Conservation (phyloP, 495 filamentous ascomycete species). For the Neurospora intermedia region DNA sequence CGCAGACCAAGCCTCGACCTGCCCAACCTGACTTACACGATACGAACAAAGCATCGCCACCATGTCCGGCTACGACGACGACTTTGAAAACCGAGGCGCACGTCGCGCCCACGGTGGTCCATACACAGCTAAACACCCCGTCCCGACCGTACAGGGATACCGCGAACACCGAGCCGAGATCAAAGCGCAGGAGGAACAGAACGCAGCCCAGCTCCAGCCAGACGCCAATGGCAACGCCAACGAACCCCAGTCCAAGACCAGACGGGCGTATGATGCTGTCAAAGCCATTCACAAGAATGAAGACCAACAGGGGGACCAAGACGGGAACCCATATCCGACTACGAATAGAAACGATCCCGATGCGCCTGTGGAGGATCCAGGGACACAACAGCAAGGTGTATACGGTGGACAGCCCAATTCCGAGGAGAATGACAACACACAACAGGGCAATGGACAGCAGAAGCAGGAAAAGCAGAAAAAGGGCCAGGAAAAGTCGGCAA, state of each 20-base stretch:
- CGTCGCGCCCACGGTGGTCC: conserved; percentile 38
- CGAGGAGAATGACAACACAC: conserved; percentile 4
- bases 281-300: conserved; percentile 33
- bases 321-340: conserved; percentile 32
- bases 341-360: conserved; percentile 23
- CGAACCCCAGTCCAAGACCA: conserved; percentile 25
- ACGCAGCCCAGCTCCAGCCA: conserved; percentile 25
- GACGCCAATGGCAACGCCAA: conserved; percentile 29
- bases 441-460: conserved; percentile 3
- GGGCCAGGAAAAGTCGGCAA: conserved; percentile 35
- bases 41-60: not conserved
- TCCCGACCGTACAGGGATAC: conserved; percentile 55
- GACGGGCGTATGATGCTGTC: conserved; percentile 26
- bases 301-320: conserved; percentile 21
- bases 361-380: not conserved
- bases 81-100: conserved; percentile 37
- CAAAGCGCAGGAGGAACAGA: conserved; percentile 9
- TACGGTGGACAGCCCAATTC: conserved; percentile 30
- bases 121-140: conserved; percentile 45
- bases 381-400: conserved; percentile 32
- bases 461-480: conserved; percentile 10
- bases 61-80: conserved; percentile 12
- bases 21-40: not conserved
- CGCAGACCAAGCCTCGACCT: not conserved
- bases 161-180: conserved; percentile 44